Evolutionary conservation across 202 grass and related monocot species (phyloP), one percentile per base, ranked within the genome.

Genomic region (Saccharum hybrid): DNA sequence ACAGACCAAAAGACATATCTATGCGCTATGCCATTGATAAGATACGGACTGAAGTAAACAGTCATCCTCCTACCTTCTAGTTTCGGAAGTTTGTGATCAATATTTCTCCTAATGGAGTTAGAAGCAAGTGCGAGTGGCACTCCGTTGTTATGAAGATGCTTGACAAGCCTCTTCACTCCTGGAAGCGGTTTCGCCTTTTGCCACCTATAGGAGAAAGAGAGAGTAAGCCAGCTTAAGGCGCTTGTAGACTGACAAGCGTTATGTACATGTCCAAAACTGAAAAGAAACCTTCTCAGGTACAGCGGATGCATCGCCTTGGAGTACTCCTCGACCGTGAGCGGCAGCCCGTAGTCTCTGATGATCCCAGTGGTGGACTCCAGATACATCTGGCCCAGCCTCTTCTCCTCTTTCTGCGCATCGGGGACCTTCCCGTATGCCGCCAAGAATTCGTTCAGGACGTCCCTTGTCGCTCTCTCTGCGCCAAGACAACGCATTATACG

Each of bases 91-190:
- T 97, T 97, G 51, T 75, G 83, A 63, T 94, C 86, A 12, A 97
- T 66, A 78, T 97, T 86, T 76, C 82, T 88, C 84, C 88, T 97
- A 48, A 89, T n/a, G 13, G 94, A 97, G 81, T 97, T 97, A 9
- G 94, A 97, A 89, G 94, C 94, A 82, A 97, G 63, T 51, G 84
- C 94, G 34, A 97, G 39, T 2, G 92, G 94, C 38, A 93, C 69
- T 6, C 90, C 88, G 21, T 97, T 89, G 67, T 88, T 81, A 68
- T 84, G 64, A 73, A 97, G 92, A 81, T 97, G 94, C 60, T 82
- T 77, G 36, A 97, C 83, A 84, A 97, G 94, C 38, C 94, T 81
- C 72, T 84, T 73, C 72, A 88, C 92, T 74, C 94, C 92, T 21
- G 92, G 92, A 79, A 97, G 77, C 11, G 84, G 74, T 45, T 91